These are phyloP conservation scores for Diversispora epigaea DNA, from an alignment of 192 early-diverging fungal genomes.

Conservation along the genomic window DNA sequence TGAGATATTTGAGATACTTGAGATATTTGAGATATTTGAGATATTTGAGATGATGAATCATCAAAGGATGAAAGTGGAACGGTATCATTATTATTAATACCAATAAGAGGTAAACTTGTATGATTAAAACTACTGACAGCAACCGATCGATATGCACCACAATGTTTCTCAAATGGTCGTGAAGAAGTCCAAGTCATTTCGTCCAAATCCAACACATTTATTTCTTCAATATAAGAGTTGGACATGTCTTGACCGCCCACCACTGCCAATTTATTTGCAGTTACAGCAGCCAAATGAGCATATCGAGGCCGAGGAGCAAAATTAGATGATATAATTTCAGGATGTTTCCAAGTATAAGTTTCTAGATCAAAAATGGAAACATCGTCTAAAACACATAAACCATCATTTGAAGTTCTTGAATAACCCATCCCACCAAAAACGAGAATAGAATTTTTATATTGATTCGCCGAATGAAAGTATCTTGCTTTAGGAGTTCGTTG, in stretches of 20 bases:
- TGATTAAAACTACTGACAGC: constrained; percentile 57
- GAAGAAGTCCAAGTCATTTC: constrained; percentile 65
- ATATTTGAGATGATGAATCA: constrained; percentile 32
- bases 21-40: constrained; percentile 21
- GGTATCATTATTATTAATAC: constrained; percentile 35
- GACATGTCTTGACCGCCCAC: constrained; percentile 78
- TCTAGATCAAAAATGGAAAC: constrained; percentile 67
- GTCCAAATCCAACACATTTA: constrained; percentile 75
- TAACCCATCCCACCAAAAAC: constrained; percentile 84
- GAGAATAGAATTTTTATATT: constrained; percentile 64
- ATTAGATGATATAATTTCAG: constrained; percentile 45
- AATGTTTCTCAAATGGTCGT: constrained; percentile 68
- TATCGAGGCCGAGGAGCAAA: constrained; percentile 67
- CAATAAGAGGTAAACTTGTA: constrained; percentile 44
- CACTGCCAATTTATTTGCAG: constrained; percentile 60
- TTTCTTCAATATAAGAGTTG: constrained; percentile 75
- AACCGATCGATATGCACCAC: constrained; percentile 78
- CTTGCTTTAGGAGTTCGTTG: constrained; percentile 52
- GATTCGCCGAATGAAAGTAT: constrained; percentile 78
- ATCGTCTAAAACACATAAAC: constrained; percentile 68
- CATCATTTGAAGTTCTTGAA: constrained; percentile 52
- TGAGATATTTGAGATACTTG: constrained; percentile 23
- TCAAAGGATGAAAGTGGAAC: constrained; percentile 15
- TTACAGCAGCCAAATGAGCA: constrained; percentile 73
- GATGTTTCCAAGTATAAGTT: constrained; percentile 62